Percentiles rank a stretch among this genome's conserved stretches.
These are phyloP conservation scores for Hypericum androsaemum DNA, from an alignment of 345 rosid species.

Conservation along the genomic window DNA sequence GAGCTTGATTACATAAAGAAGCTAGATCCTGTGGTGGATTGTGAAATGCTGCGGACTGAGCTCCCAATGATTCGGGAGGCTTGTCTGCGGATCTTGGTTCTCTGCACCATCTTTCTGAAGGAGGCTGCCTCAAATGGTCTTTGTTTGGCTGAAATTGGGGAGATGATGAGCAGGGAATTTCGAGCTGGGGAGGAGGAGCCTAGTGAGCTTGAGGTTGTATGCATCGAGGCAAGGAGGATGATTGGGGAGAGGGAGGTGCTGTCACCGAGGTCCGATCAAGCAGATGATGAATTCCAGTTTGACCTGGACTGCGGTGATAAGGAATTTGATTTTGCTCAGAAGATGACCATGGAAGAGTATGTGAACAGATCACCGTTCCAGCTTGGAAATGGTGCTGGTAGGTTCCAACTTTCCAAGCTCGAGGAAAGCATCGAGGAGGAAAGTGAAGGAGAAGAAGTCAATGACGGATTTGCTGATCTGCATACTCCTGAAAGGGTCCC, in stretches of 20 bases:
- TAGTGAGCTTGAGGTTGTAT: constrained; percentile 86
- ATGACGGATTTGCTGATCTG: constrained; percentile 16
- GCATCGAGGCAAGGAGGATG: constrained; percentile 75
- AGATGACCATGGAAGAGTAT: constrained; percentile 42
- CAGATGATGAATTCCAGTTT: constrained; percentile 2
- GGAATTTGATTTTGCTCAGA: constrained; percentile 28
- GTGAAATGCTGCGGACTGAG: constrained; percentile 67
- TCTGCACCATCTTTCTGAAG: constrained; percentile 79
- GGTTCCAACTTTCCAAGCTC: neutral
- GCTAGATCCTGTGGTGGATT: constrained; percentile 60
- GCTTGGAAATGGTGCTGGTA: constrained; percentile 14
- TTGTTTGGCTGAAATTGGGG: constrained; percentile 93
- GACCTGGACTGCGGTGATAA: neutral
- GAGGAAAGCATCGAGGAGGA: constrained; percentile 8
- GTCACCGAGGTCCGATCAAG: constrained; percentile 47
- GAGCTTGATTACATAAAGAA: constrained; percentile 71
- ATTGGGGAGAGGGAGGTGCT: constrained; percentile 46
- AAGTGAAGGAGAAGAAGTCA: constrained; percentile 15
- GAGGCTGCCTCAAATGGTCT: constrained; percentile 74
- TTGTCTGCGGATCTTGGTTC: constrained; percentile 68
- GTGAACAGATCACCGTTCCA: constrained; percentile 32
- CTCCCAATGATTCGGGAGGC: constrained; percentile 96
- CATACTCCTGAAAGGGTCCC: constrained; percentile 29
- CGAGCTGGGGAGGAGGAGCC: constrained; percentile 86
- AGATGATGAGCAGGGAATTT: constrained; percentile 97